A percentile compares a stretch with the other conserved stretches of the same genome.
Evolutionary conservation across 2,329 filamentous ascomycete species (phyloP).

Genomic region (Colletotrichum navitas): DNA sequence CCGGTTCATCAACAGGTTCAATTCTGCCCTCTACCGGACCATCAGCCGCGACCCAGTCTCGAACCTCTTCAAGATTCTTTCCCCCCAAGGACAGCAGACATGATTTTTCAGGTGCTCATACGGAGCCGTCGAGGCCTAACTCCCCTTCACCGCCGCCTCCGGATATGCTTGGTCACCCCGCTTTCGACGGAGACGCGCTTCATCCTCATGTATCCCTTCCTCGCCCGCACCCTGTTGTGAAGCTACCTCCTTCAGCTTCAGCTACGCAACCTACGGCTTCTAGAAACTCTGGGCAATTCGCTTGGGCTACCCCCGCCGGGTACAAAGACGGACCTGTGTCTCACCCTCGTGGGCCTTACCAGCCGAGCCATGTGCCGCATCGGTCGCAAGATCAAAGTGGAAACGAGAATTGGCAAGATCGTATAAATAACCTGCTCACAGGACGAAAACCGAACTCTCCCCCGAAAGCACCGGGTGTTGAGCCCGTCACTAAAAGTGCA

Average conservation of each 20-base stretch:
- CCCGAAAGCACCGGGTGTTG: constrained; percentile 71
- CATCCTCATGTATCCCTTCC: constrained; percentile 79
- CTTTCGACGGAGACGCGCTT: constrained; percentile 74
- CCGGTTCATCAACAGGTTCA: constrained; percentile 1
- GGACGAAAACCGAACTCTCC: constrained; percentile 71
- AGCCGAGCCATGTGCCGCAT: constrained; percentile 43
- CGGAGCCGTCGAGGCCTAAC: constrained; percentile 58
- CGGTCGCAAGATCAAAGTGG: constrained; percentile 52
- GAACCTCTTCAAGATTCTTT: constrained; percentile 74
- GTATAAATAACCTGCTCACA: constrained; percentile 83
- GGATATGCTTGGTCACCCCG: constrained; percentile 77
- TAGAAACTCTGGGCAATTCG: constrained; percentile 47
- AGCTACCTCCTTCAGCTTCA: constrained; percentile 74
- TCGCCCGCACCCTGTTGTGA: constrained; percentile 80
- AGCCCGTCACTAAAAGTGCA: constrained; percentile 75
- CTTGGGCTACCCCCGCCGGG: constrained; percentile 53
- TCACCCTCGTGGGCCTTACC: constrained; percentile 20
- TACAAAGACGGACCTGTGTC: constrained; percentile 48
- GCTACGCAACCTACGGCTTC: constrained; percentile 53
- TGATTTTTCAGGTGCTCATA: constrained; percentile 51
- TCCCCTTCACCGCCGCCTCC: constrained; percentile 81
- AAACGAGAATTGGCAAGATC: constrained; percentile 78
- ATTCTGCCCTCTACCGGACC: constrained; percentile 12
- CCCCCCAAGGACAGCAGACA: constrained; percentile 64
- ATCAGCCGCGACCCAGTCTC: constrained; percentile 55